These are phyloP conservation scores for Brassica hybrid DNA, from an alignment of 441 rosid species.

Conservation along the genomic window DNA sequence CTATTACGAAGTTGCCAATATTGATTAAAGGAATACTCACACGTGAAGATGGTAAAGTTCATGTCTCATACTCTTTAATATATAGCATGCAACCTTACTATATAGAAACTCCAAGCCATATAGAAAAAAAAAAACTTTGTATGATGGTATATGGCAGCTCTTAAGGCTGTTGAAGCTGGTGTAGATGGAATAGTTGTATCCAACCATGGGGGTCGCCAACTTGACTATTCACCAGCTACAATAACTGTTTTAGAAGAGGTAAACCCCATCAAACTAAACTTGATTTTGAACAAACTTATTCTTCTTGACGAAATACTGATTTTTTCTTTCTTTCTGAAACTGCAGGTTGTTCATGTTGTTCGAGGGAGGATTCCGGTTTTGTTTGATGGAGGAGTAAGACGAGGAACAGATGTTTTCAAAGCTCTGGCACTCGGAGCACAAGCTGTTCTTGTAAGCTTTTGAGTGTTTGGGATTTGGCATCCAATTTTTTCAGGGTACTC, in stretches of 20 bases:
- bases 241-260: slow-evolving; percentile 59
- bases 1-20: slow-evolving; percentile 76
- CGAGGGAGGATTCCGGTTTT: slow-evolving; percentile 73
- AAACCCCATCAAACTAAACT: background rate
- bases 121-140: no score
- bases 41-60: slow-evolving; percentile 71
- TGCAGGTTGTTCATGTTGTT: slow-evolving; percentile 74
- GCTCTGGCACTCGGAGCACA: slow-evolving; percentile 89
- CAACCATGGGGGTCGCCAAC: slow-evolving; percentile 67
- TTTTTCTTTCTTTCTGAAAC: background rate
- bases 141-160: slow-evolving; percentile 40
- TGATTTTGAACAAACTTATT: no score
- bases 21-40: slow-evolving; percentile 81
- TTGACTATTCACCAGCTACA: slow-evolving; percentile 59
- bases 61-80: slow-evolving; percentile 23
- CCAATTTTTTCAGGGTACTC: background rate
- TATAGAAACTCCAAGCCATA: background rate
- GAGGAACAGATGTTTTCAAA: slow-evolving; percentile 91
- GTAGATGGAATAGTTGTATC: slow-evolving; percentile 60
- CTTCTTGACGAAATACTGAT: no score
- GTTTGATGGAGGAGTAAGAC: slow-evolving; percentile 83
- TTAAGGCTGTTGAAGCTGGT: slow-evolving; percentile 57
- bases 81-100: background rate
- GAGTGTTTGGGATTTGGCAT: background rate
- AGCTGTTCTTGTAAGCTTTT: slow-evolving; percentile 72